Evolutionary conservation across 1,284 basidiomycete species (phyloP), one percentile per base, ranked within the genome.

Genomic region (Trametes polyzona): DNA sequence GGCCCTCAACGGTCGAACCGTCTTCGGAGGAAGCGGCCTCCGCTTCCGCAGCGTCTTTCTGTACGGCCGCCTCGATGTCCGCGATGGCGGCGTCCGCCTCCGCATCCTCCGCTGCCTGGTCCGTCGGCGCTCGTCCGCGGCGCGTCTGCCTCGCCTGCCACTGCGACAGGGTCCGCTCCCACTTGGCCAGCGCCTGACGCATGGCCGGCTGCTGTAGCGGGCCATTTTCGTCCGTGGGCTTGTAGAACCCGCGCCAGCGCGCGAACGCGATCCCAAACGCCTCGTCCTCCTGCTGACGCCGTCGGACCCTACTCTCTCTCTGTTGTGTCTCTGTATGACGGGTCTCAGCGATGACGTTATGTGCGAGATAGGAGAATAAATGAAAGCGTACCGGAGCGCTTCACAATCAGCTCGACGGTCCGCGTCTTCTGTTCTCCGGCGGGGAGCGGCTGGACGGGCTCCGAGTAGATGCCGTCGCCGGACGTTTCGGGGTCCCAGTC

Each of bases 211-310:
- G 24, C 5, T 24, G 3, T 11, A 14, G 44, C 42, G 44, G 19
- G 33, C 33, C 33, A n/a, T 35, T 10, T 24, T 41, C 39, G 23
- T 14, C 44, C 16, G 30, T 3, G 11, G 59, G 60, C 27, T 42
- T 4, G 46, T 64, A 64, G 58, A 67, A 68, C 3, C 66, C 66
- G 33, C 62, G 65, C 66, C 66, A 68, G 6, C 33, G n/a, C 41
- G 52, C 47, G 50, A 66, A 68, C 1, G 40, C 54, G 41, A 46
- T 27, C 19, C 57, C 51, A 26, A 61, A 57, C 12, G n/a, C 7
- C 0, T 16, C 12, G 24, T 9, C 23, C 6, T 48, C 47, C 10
- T 49, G 33, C 16, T 23, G 19, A n/a, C 46, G 37, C 11, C 29
- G 37, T 30, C 33, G 41, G 32, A 26, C 6, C 14, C 33, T 23